phyloP scores from a whole-genome alignment of 352 stramenopile genomes.

The Phytophthora litchii region DNA sequence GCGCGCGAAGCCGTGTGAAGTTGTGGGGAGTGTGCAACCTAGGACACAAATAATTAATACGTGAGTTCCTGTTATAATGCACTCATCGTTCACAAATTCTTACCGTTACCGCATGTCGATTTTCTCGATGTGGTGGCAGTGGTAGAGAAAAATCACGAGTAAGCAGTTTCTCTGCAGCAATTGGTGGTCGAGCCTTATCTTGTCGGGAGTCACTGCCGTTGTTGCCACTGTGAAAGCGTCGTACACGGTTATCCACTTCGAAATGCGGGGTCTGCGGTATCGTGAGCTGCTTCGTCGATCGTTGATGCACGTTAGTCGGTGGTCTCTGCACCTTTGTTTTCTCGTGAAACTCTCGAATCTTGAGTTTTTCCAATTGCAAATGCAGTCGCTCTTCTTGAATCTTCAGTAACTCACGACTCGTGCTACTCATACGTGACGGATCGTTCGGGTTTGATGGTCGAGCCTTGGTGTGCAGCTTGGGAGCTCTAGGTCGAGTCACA shows the following conservation, averaged over 20 bases:
- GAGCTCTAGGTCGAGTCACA: slow-evolving; percentile 59
- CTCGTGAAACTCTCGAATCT: slow-evolving; percentile 82
- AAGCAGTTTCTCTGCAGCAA: slow-evolving; percentile 46
- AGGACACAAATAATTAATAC: slow-evolving; percentile 1
- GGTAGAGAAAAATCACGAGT: slow-evolving; percentile 42
- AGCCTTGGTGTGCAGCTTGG: slow-evolving; percentile 51
- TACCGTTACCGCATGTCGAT: slow-evolving; percentile 28
- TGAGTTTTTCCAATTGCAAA: slow-evolving; percentile 70
- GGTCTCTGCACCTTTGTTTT: slow-evolving; percentile 70
- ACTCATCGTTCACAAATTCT: slow-evolving; percentile 1
- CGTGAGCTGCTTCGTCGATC: slow-evolving; percentile 82
- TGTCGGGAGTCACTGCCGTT: slow-evolving; percentile 25
- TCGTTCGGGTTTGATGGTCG: slow-evolving; percentile 47
- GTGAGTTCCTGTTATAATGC: slow-evolving; percentile 6
- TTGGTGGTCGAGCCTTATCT: slow-evolving; percentile 28
- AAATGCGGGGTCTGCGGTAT: slow-evolving; percentile 76
- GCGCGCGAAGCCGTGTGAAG: slow-evolving; percentile 51
- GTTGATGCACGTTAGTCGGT: slow-evolving; percentile 71
- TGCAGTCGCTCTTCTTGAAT: slow-evolving; percentile 77
- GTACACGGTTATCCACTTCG: slow-evolving; percentile 58
- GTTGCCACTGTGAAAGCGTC: slow-evolving; percentile 38
- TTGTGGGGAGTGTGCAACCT: slow-evolving; percentile 43
- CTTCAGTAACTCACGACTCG: slow-evolving; percentile 74
- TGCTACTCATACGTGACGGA: slow-evolving; percentile 69
- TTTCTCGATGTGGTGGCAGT: slow-evolving; percentile 37